Base-by-base conservation (phyloP, 2,329 filamentous ascomycete species). In the Bimuria novae-zelandiae region DNA sequence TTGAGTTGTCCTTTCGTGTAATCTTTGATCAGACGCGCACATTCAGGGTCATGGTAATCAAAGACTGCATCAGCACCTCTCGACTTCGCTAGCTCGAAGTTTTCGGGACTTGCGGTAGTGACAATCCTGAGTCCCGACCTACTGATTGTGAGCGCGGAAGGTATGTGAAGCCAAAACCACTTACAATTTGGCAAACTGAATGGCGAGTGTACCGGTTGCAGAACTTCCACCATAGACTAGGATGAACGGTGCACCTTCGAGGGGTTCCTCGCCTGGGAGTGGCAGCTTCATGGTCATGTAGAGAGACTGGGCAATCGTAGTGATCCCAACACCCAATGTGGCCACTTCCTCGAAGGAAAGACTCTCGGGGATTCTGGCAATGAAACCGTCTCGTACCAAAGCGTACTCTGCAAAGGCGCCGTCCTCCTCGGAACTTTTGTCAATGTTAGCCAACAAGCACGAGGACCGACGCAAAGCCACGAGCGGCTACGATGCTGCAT, bases 401-500 rank as follows among this genome's bases (percentile, higher is more conserved):
- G 77, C 72, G 55, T 81, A 80, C 56, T 83, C 77, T 4, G 75
- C 79, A 64, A 83, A 84, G 6, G 75, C 69, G 6, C 82, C 82
- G 55, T 79, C 74, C 29, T 80, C 76, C 12, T 22, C 17, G 22
- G 3, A 64, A 69, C 40, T 46, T 14, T 17, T 27, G 16, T 2
- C 7, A 16, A 23, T 29, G 46, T 49, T 5, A 41, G 23, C 16
- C 40, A 16, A 32, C 3, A n/a, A n/a, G n/a, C n/a, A n/a, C n/a
- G n/a, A n/a, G n/a, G n/a, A n/a, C n/a, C n/a, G n/a, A n/a, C n/a
- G n/a, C 11, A 30, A 17, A 17, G 7, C 23, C n/a, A 7, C 12
- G 16, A 12, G 21, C 7, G 14, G 7, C 17, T n/a, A 16, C 17
- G 14, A 4, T n/a, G 40, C 17, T 2, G 30, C 48, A 8, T 27